A percentile compares a stretch with the other conserved stretches of the same genome.
These are phyloP conservation scores for Naganishia antarctica DNA, from an alignment of 768 basidiomycete genomes.

Conservation along the genomic window DNA sequence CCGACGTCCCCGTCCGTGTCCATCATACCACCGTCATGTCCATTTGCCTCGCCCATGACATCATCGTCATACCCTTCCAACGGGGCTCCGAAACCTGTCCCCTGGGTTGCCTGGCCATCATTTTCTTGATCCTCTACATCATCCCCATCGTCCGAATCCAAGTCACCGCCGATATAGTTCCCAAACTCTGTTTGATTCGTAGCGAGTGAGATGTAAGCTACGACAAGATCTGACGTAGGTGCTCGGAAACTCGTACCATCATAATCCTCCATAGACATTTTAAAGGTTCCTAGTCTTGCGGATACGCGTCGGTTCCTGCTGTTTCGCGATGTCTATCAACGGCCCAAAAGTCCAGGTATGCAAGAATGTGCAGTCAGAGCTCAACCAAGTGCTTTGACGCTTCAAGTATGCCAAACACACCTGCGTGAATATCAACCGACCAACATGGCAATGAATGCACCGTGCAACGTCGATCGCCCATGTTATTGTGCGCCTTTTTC, in stretches of 20 bases:
- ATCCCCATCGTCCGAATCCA: slow-evolving; percentile 68
- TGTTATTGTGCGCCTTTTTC: slow-evolving; percentile 5
- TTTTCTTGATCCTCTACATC: slow-evolving; percentile 54
- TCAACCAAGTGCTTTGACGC: slow-evolving; percentile 10
- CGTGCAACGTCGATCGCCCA: background rate
- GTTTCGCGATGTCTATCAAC: background rate
- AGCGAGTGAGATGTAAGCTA: background rate
- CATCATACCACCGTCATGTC: slow-evolving; percentile 54
- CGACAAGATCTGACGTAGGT: no score
- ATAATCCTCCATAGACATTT: slow-evolving; percentile 50
- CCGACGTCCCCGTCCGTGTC: slow-evolving; percentile 43
- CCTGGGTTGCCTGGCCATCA: slow-evolving; percentile 54
- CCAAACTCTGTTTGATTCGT: slow-evolving; percentile 68
- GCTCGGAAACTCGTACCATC: slow-evolving; percentile 38
- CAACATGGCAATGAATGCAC: background rate
- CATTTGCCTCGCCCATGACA: slow-evolving; percentile 12
- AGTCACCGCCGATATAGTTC: slow-evolving; percentile 93
- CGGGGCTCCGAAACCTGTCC: slow-evolving; percentile 49
- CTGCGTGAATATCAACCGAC: background rate
- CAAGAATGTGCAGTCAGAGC: background rate
- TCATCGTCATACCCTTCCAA: slow-evolving; percentile 78
- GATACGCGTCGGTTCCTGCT: slow-evolving; percentile 14
- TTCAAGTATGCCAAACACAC: background rate
- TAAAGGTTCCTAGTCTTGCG: no score
- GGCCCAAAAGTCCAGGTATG: background rate